phyloP scores from a whole-genome alignment of 495 filamentous ascomycete genomes.

The Hapsidospora chrysogenum region DNA sequence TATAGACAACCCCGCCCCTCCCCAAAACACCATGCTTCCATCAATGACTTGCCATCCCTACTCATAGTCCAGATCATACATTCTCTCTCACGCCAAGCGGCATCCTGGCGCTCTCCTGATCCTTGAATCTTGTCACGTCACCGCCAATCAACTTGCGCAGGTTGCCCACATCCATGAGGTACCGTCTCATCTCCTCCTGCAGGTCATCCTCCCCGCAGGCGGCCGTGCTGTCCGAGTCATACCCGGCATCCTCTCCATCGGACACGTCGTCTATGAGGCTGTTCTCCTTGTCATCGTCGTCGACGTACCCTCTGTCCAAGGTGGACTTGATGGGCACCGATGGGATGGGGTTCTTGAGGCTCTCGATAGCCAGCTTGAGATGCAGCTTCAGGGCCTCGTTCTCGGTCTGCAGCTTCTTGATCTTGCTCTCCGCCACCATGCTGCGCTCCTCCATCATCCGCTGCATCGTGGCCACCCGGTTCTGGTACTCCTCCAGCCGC shows the following conservation, averaged over 20 bases:
- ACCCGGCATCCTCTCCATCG: constrained; percentile 23
- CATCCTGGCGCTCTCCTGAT: constrained; percentile 10
- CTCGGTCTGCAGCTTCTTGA: constrained; percentile 67
- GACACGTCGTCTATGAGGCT: constrained; percentile 19
- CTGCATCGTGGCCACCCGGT: constrained; percentile 69
- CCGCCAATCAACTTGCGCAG: constrained; percentile 74
- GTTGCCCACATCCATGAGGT: constrained; percentile 60
- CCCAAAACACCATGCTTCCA: too few relatives aligned
- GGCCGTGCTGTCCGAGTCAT: constrained; percentile 24
- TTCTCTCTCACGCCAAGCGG: constrained; percentile 13
- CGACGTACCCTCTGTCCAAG: constrained; percentile 2
- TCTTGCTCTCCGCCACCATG: constrained; percentile 80
- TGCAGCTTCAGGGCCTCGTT: constrained; percentile 80
- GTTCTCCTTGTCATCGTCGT: constrained; percentile 6
- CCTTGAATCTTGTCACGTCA: constrained; percentile 43
- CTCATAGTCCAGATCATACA: too few relatives aligned
- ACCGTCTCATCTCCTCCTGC: constrained; percentile 49
- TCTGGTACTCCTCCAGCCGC: constrained; percentile 83
- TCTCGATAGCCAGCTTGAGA: constrained; percentile 70
- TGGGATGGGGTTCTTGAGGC: constrained; percentile 75
- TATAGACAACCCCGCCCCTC: too few relatives aligned
- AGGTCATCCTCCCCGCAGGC: constrained; percentile 37
- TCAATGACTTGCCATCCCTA: too few relatives aligned
- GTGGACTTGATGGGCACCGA: constrained; percentile 19
- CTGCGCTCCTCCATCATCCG: constrained; percentile 84